phyloP scores from a whole-genome alignment of 345 rosid species.

The Sisymbrium altissimum region DNA sequence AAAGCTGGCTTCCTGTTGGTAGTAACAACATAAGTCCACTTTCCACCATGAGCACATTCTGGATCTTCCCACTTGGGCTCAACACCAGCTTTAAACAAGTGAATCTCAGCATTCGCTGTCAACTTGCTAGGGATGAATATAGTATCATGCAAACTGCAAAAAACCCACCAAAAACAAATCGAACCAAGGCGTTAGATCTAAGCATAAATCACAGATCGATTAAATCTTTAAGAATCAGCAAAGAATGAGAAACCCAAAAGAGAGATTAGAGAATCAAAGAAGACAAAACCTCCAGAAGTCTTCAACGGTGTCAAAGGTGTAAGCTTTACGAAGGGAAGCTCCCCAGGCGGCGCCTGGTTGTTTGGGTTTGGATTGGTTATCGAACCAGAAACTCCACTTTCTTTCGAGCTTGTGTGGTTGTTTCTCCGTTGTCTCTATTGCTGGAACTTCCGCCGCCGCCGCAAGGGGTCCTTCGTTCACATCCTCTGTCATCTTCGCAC shows the following conservation, averaged over 20 bases:
- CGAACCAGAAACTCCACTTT: conserved; percentile 93
- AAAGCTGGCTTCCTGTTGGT: conserved; percentile 48
- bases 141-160: conserved; percentile 69
- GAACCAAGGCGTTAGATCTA: too few relatives aligned
- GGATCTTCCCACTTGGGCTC: conserved; percentile 99
- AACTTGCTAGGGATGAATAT: conserved; percentile 78
- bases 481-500: conserved; percentile 41
- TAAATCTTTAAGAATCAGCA: background rate
- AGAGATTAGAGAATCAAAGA: background rate
- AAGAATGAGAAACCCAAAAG: background rate
- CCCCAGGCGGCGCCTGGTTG: conserved; percentile 92
- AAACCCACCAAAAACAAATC: background rate
- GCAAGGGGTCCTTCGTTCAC: conserved; percentile 34
- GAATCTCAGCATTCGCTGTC: conserved; percentile 62
- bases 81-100: conserved; percentile 80
- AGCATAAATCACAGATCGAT: too few relatives aligned
- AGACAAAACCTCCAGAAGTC: conserved; percentile 88
- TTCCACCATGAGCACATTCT: conserved; percentile 87
- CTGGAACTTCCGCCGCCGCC: conserved; percentile 22
- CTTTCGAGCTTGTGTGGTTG: conserved; percentile 71
- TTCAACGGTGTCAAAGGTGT: conserved; percentile 87
- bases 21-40: conserved; percentile 79
- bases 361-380: conserved; percentile 70
- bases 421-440: conserved; percentile 22
- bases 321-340: conserved; percentile 64